Evolutionary conservation across 140 eudicot genomes (phyloP), one percentile per base, ranked within the genome.

Genomic region (Flaveria floridana): DNA sequence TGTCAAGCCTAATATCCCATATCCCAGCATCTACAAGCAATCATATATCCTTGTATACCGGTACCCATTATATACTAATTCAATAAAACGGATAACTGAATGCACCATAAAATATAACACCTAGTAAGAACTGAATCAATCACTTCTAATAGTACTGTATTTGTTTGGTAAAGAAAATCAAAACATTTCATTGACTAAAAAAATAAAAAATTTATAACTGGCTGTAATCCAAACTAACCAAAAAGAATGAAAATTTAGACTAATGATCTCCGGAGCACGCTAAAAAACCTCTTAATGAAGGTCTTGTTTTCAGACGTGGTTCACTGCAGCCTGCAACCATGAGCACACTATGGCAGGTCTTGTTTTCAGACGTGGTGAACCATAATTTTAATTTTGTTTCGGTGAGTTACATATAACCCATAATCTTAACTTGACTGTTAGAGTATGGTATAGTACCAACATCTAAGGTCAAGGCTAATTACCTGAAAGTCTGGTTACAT

Each of bases 301-400:
- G 21, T 6, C n/a, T n/a, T n/a, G n/a, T n/a, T n/a, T 64, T 64
- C 50, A n/a, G n/a, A n/a, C n/a, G 6, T 39, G 30, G 9, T n/a
- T 16, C 71, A 39, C 71, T 39, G 25, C 68, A 56, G 28, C 2
- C 47, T 4, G 48, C 71, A 65, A 39, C 71, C 30, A 65, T 65
- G 52, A 65, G 71, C 52, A 65, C 53, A 18, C 53, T 65, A 65
- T 37, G 50, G 6, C 6, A 64, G 23, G 20, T 64, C 48, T 13
- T 3, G 3, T 64, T 6, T 64, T 37, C 28, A 8, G 41, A 39
- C 51, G 28, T 39, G 26, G 47, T 16, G 9, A 2, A 18, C 53
- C 28, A 44, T 23, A 21, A 48, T 7, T 48, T 6, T 58, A 20
- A 56, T 14, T 56, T 72, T 16, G 53, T 72, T 28, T 72, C 21